A percentile compares a stretch with the other conserved stretches of the same genome.
Conservation (phyloP, 2,329 filamentous ascomycete genomes). For the Xylaria sp. region DNA sequence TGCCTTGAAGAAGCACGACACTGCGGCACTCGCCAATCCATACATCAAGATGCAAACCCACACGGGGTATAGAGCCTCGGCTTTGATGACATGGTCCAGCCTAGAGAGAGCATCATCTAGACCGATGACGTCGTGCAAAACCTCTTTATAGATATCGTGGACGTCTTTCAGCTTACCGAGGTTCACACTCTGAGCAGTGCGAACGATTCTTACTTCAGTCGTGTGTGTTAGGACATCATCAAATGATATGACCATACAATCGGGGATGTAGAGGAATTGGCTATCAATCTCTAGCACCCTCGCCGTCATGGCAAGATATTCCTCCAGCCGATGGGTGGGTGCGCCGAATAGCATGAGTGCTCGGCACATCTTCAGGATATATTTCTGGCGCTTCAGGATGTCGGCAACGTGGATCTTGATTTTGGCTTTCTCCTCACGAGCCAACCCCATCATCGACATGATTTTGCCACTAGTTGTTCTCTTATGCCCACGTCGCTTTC, state of each 20-base stretch:
- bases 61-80: slow-evolving; percentile 59
- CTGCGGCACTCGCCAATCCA: slow-evolving; percentile 78
- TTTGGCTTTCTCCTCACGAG: slow-evolving; percentile 54
- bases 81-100: slow-evolving; percentile 66
- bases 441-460: slow-evolving; percentile 49
- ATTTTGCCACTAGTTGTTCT: slow-evolving; percentile 49
- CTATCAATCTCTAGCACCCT: slow-evolving; percentile 87
- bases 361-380: slow-evolving; percentile 82
- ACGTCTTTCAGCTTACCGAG: slow-evolving; percentile 77
- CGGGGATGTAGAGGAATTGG: slow-evolving; percentile 88
- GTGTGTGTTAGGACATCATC: slow-evolving; percentile 78
- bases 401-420: slow-evolving; percentile 64
- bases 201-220: slow-evolving; percentile 81
- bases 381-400: slow-evolving; percentile 82
- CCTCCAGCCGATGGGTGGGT: slow-evolving; percentile 87
- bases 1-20: slow-evolving; percentile 83
- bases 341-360: slow-evolving; percentile 90
- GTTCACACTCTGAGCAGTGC: slow-evolving; percentile 73
- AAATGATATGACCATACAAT: slow-evolving; percentile 93
- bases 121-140: slow-evolving; percentile 77
- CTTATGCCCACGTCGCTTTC: slow-evolving; percentile 49
- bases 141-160: slow-evolving; percentile 81
- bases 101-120: slow-evolving; percentile 75
- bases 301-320: slow-evolving; percentile 89
- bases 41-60: slow-evolving; percentile 74